A percentile compares a stretch with the other conserved stretches of the same genome.
These are phyloP conservation scores for Phytopythium chamaehyphon DNA, from an alignment of 352 stramenopile genomes.

Conservation along the genomic window DNA sequence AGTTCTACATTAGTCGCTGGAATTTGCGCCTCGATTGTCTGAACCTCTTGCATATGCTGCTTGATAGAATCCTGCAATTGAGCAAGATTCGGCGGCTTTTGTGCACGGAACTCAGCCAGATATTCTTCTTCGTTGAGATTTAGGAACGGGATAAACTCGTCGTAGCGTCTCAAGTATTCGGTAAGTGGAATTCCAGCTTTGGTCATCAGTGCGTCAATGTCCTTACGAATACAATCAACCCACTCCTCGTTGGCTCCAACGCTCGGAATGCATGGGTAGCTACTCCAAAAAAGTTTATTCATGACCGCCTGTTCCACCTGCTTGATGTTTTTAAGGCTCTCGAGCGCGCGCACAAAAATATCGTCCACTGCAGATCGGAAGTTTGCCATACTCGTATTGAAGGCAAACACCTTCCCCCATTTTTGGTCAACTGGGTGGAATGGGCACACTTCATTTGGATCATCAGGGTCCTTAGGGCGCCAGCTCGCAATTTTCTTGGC, in stretches of 20 bases:
- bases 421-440: conserved; percentile 37
- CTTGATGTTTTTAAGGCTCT: conserved; percentile 82
- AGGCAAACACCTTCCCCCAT: conserved; percentile 53
- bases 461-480: conserved; percentile 64
- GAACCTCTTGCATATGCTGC: conserved; percentile 61
- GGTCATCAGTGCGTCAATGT: conserved; percentile 54
- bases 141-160: conserved; percentile 85
- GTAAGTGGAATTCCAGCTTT: conserved; percentile 53
- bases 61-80: conserved; percentile 77
- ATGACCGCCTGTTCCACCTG: conserved; percentile 91
- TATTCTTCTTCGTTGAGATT: conserved; percentile 90
- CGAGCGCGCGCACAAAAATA: conserved; percentile 76
- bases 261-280: conserved; percentile 82
- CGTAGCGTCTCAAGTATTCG: conserved; percentile 81
- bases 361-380: conserved; percentile 61
- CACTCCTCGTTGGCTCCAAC: conserved; percentile 86
- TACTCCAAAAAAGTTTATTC: conserved; percentile 94
- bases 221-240: conserved; percentile 58
- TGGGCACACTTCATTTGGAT: conserved; percentile 58
- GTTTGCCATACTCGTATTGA: conserved; percentile 56
- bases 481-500: conserved; percentile 47
- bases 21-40: conserved; percentile 52
- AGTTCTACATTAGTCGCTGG: conserved; percentile 68
- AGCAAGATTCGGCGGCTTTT: conserved; percentile 67
- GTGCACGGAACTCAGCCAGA: conserved; percentile 58